phyloP scores from a whole-genome alignment of 1,284 basidiomycete species.

The Trametes versicolor region DNA sequence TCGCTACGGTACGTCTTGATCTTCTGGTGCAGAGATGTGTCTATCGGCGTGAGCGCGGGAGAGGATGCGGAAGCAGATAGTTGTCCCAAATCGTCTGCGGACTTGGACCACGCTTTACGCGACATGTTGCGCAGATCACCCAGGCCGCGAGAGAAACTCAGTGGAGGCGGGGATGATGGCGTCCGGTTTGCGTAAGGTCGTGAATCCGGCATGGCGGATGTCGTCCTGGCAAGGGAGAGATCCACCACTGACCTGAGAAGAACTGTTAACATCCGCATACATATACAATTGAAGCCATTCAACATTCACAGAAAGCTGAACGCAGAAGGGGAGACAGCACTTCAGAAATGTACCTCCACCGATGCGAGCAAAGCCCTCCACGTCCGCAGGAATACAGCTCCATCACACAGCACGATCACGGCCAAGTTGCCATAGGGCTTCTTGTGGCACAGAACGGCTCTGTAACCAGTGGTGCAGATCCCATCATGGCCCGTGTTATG shows the following conservation, averaged over 20 bases:
- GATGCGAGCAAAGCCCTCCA: neutral
- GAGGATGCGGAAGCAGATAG: slow-evolving; percentile 52
- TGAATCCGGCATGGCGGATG: slow-evolving; percentile 57
- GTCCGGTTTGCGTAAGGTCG: slow-evolving; percentile 40
- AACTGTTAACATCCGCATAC: slow-evolving; percentile 7
- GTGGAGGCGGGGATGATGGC: slow-evolving; percentile 52
- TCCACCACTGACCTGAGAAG: slow-evolving; percentile 71
- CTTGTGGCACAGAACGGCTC: neutral
- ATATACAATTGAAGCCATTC: neutral
- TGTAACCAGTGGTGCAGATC: slow-evolving; percentile 1
- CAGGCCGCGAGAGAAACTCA: slow-evolving; percentile 48
- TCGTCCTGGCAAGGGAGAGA: slow-evolving; percentile 59
- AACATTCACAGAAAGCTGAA: too few relatives aligned
- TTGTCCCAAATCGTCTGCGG: slow-evolving; percentile 79
- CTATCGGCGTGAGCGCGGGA: slow-evolving; percentile 51
- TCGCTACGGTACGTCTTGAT: slow-evolving; percentile 58
- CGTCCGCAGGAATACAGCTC: neutral
- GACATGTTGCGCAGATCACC: slow-evolving; percentile 77
- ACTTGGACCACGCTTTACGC: slow-evolving; percentile 78
- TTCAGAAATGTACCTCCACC: too few relatives aligned
- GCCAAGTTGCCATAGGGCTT: neutral
- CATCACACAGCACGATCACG: too few relatives aligned
- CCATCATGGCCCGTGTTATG: neutral
- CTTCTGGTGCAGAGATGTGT: slow-evolving; percentile 65
- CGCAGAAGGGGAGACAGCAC: too few relatives aligned